phyloP scores from a whole-genome alignment of 495 filamentous ascomycete species.

The Saxispiralis lemnorum region DNA sequence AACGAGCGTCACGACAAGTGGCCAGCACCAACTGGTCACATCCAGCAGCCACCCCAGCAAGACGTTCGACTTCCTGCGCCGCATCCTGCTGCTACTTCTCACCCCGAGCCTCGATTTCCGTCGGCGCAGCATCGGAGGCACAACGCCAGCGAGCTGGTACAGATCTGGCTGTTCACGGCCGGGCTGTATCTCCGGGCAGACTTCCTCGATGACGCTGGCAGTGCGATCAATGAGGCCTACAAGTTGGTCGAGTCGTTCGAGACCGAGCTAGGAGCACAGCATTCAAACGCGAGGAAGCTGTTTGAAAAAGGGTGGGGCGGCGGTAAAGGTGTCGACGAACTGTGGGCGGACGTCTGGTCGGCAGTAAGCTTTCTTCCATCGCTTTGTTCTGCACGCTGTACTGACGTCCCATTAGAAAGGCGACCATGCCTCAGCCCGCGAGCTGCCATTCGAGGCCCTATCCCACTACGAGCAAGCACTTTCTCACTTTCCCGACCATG shows the following conservation, averaged over 20 bases:
- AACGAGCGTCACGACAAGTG: conserved; percentile 30
- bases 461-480: conserved; percentile 66
- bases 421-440: conserved; percentile 43
- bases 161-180: conserved; percentile 76
- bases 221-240: conserved; percentile 64
- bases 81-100: conserved; percentile 19
- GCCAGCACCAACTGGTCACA: conserved; percentile 30
- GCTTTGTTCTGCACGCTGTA: neutral
- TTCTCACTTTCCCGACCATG: conserved; percentile 53
- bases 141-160: conserved; percentile 37
- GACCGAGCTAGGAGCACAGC: conserved; percentile 34
- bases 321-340: conserved; percentile 55
- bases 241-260: conserved; percentile 44
- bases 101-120: conserved; percentile 17
- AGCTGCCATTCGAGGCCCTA: conserved; percentile 46
- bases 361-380: conserved; percentile 36
- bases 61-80: conserved; percentile 32
- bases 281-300: conserved; percentile 30
- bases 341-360: conserved; percentile 62
- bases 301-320: conserved; percentile 53
- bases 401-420: conserved; percentile 41
- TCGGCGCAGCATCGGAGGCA: conserved; percentile 21
- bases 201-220: conserved; percentile 57
- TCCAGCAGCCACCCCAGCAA: conserved; percentile 33
- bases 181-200: conserved; percentile 70